These are phyloP conservation scores for Lichtheimia ornata DNA, from an alignment of 371 early-diverging fungal genomes.

Conservation along the genomic window DNA sequence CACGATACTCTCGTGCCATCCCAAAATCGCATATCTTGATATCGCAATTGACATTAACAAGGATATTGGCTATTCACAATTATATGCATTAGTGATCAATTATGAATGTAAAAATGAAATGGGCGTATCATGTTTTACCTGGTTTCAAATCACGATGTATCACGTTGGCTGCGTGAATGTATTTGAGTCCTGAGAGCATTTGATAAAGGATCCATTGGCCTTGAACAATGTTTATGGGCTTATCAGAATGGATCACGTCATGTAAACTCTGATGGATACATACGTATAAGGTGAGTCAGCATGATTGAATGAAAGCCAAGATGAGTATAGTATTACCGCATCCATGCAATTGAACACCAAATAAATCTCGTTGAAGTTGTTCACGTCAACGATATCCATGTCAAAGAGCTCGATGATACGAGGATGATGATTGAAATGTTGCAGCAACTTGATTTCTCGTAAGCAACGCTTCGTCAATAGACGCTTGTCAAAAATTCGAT, in stretches of 20 bases:
- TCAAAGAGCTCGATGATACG: constrained; percentile 71
- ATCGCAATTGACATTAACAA: constrained; percentile 84
- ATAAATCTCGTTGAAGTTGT: constrained; percentile 68
- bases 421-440: constrained; percentile 66
- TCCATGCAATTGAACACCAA: constrained; percentile 83
- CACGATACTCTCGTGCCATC: constrained; percentile 66
- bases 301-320: background rate
- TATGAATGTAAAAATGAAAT: background rate
- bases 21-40: constrained; percentile 82
- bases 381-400: constrained; percentile 59
- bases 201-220: constrained; percentile 89
- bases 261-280: constrained; percentile 61
- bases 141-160: constrained; percentile 16
- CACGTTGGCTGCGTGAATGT: constrained; percentile 84
- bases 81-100: background rate
- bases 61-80: constrained; percentile 59
- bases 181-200: constrained; percentile 81
- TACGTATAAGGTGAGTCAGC: background rate
- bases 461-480: constrained; percentile 66
- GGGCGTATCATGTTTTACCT: background rate
- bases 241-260: constrained; percentile 84
- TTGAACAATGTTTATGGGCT: constrained; percentile 81
- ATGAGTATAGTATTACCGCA: constrained; percentile 40
- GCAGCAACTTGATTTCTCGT: constrained; percentile 71
- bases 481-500: constrained; percentile 60